Evolutionary conservation across 192 early-diverging fungal genomes (phyloP).

Genomic region (Podila minutissima): DNA sequence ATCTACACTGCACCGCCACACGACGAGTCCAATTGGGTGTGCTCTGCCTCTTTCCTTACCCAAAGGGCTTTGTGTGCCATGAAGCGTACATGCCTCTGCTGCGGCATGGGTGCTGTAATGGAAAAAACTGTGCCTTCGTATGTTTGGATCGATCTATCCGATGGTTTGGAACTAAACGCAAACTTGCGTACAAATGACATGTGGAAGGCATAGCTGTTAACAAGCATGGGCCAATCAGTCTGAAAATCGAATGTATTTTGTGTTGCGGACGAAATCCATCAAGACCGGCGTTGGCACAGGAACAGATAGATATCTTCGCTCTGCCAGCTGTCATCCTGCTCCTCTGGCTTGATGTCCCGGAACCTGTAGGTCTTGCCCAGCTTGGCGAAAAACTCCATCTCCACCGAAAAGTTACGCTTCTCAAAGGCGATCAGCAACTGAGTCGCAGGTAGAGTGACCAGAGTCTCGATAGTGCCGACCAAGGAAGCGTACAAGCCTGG

Average conservation of each 20-base stretch:
- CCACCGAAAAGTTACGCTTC: slow-evolving; percentile 48
- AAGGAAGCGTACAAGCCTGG: slow-evolving; percentile 26
- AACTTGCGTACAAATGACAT: not conserved
- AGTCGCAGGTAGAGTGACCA: slow-evolving; percentile 9
- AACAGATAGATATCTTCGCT: slow-evolving; percentile 54
- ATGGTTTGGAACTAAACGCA: not conserved
- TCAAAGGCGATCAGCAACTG: slow-evolving; percentile 35
- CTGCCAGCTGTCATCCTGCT: slow-evolving; percentile 44
- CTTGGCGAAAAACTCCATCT: slow-evolving; percentile 48
- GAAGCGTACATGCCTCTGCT: too few relatives aligned
- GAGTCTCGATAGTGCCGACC: slow-evolving; percentile 19
- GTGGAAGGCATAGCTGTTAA: too few relatives aligned
- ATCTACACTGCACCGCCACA: too few relatives aligned
- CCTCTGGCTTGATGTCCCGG: slow-evolving; percentile 43
- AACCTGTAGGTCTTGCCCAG: slow-evolving; percentile 42
- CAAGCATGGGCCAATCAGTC: not conserved
- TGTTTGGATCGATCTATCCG: too few relatives aligned
- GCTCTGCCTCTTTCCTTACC: too few relatives aligned
- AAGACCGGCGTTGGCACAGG: slow-evolving; percentile 17
- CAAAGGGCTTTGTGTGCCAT: too few relatives aligned
- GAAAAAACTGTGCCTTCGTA: too few relatives aligned
- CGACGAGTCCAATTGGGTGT: too few relatives aligned
- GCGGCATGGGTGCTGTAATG: too few relatives aligned
- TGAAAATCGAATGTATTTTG: not conserved
- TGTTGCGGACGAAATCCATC: not conserved